Base-by-base conservation (phyloP, 2,329 filamentous ascomycete genomes). In the Alternaria triticina region DNA sequence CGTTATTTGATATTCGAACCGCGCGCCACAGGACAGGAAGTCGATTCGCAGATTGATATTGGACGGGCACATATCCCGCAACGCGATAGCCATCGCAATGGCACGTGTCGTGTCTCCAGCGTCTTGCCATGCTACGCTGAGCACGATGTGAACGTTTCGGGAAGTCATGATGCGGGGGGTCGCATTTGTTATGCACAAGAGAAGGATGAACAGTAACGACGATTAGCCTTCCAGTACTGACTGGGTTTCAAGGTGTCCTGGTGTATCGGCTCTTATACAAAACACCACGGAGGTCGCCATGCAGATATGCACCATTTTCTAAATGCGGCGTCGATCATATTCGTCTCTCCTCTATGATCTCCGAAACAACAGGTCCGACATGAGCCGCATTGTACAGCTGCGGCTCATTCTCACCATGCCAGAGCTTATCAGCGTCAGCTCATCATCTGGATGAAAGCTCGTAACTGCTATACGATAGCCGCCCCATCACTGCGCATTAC, bases 91-190 rank as follows among this genome's bases (percentile, higher is more conserved):
- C 66, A 76, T 75, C 11, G 70, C 70, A 46, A 77, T 76, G 43
- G 75, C 75, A 17, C 75, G 69, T 15, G 75, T 77, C 13, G 75
- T 75, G 43, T 77, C 75, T 15, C 75, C 75, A 20, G 74, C 74
- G 68, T 77, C 75, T 59, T 77, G 75, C 67, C 72, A 77, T 44
- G 75, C 75, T 40, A 76, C 75, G 57, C 72, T 76, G 44, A 77
- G 66, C 25, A 77, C 75, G 11, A 77, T 61, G 52, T 77, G 67
- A 22, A 71, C 51, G 17, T 61, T 62, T 13, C 17, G 68, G 17
- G 66, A 25, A 15, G 70, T 28, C 73, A 74, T n/a, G n/a, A n/a
- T n/a, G n/a, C n/a, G n/a, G n/a, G n/a, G n/a, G n/a, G n/a, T n/a
- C n/a, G n/a, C n/a, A n/a, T n/a, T n/a, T n/a, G n/a, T n/a, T n/a